Evolutionary conservation across 2,329 filamentous ascomycete genomes (phyloP), one percentile per base, ranked within the genome.

Genomic region (Neofusicoccum laricinum): DNA sequence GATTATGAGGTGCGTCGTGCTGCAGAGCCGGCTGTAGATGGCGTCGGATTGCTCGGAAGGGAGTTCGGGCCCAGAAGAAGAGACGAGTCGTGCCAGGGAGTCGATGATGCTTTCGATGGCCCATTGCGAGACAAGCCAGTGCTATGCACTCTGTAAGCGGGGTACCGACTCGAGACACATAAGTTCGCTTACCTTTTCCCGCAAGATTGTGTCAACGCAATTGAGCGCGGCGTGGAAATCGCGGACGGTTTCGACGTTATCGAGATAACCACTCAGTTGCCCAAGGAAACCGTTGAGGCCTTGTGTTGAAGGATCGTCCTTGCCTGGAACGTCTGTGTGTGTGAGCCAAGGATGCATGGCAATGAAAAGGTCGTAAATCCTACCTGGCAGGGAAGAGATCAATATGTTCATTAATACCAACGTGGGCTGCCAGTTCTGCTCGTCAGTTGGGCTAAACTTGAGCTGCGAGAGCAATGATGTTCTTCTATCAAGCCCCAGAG

Each of bases 21-120:
- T 76, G 71, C 85, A 88, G 10, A 88, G 75, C 46, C 84, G 82
- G 4, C 79, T 77, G 74, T 81, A 88, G 50, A 88, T 77, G 1
- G 77, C 73, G 1, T 78, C 70, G n/a, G 70, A 72, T 57, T 70
- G 65, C 11, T 66, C 64, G 2, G 69, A 43, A 3, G 69, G 67
- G n/a, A 76, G 70, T 7, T 65, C 57, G 4, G 71, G 75, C 40
- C 73, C 71, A 21, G 67, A 68, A 51, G 73, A 74, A 11, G 75
- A 76, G 3, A 68, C 67, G 10, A 80, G 67, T 14, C 71, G 72
- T 15, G 72, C 71, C 4, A 82, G 69, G 2, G 71, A 71, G 7
- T 70, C 64, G n/a, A 82, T 69, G 1, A 75, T 72, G 36, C 72
- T 74, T 67, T 83, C 81, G 32, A 80, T 72, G 64, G 70, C 72